These are phyloP conservation scores for Aureobasidium sp. DNA, from an alignment of 2,329 filamentous ascomycete species.

Conservation along the genomic window DNA sequence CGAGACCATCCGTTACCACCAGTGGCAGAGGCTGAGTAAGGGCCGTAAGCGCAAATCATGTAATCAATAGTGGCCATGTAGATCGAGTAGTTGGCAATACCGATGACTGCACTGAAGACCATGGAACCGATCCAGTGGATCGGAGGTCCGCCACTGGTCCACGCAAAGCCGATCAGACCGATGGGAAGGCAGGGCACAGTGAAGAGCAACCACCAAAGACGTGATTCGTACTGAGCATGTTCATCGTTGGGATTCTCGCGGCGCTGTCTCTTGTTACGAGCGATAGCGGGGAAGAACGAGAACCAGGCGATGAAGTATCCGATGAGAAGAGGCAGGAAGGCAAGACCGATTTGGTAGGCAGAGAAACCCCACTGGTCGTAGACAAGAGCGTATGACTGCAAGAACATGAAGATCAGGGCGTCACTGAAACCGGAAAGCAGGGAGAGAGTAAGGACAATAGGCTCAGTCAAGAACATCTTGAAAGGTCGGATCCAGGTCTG, in stretches of 20 bases:
- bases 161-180: slow-evolving; percentile 64
- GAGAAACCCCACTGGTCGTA: slow-evolving; percentile 60
- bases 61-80: slow-evolving; percentile 74
- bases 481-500: slow-evolving; percentile 59
- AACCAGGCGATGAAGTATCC: slow-evolving; percentile 59
- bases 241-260: slow-evolving; percentile 40
- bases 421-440: slow-evolving; percentile 68
- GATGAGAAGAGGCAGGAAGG: slow-evolving; percentile 59
- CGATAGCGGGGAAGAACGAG: slow-evolving; percentile 49
- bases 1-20: slow-evolving; percentile 69
- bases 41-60: slow-evolving; percentile 66
- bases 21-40: slow-evolving; percentile 66
- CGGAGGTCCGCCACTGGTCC: slow-evolving; percentile 57
- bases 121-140: slow-evolving; percentile 65
- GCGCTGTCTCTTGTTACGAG: slow-evolving; percentile 43
- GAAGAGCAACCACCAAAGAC: slow-evolving; percentile 59
- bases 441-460: slow-evolving; percentile 64
- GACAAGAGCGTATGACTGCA: slow-evolving; percentile 63
- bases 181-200: slow-evolving; percentile 56
- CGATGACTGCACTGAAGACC: slow-evolving; percentile 59
- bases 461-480: slow-evolving; percentile 68
- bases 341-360: slow-evolving; percentile 49
- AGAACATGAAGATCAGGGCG: slow-evolving; percentile 72
- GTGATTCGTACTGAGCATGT: slow-evolving; percentile 54
- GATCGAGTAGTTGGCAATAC: slow-evolving; percentile 54